A percentile compares a stretch with the other conserved stretches of the same genome.
phyloP scores from a whole-genome alignment of 768 basidiomycete genomes.

The Clathrus columnatus region DNA sequence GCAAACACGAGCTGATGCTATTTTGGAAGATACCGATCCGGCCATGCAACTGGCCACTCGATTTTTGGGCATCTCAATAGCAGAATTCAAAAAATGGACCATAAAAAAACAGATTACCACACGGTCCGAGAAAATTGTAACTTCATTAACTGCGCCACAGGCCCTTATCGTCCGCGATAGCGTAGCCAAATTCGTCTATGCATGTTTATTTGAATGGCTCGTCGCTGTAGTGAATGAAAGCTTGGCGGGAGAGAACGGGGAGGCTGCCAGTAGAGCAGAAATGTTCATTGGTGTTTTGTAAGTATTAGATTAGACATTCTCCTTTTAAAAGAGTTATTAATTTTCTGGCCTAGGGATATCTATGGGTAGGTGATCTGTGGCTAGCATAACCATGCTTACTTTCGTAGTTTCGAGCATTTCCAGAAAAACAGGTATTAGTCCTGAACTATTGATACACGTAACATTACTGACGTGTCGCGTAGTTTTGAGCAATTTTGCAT shows the following conservation, averaged over 20 bases:
- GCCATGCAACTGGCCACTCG: slow-evolving; percentile 74
- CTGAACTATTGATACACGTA: slow-evolving; percentile 8
- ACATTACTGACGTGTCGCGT: slow-evolving; percentile 49
- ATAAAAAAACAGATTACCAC: slow-evolving; percentile 96
- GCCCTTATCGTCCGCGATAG: slow-evolving; percentile 92
- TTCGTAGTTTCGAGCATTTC: slow-evolving; percentile 71
- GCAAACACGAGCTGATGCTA: slow-evolving; percentile 70
- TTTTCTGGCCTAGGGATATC: slow-evolving; percentile 57
- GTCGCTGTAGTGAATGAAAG: slow-evolving; percentile 97
- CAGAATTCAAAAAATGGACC: slow-evolving; percentile 98
- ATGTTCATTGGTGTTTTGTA: slow-evolving; percentile 96
- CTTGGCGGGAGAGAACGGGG: slow-evolving; percentile 89
- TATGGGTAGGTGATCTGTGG: slow-evolving; percentile 42
- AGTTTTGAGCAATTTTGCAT: slow-evolving; percentile 94
- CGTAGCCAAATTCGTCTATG: slow-evolving; percentile 98
- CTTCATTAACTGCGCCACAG: slow-evolving; percentile 74
- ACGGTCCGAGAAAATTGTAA: slow-evolving; percentile 91
- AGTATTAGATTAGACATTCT: neutral
- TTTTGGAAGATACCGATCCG: slow-evolving; percentile 75
- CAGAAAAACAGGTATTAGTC: slow-evolving; percentile 56
- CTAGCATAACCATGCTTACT: neutral
- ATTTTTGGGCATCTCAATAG: slow-evolving; percentile 80
- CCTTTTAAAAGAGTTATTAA: neutral
- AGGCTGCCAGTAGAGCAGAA: slow-evolving; percentile 81
- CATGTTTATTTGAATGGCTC: slow-evolving; percentile 97